Conservation (phyloP, 805 yeast species). For the Ogataea populi-albae region DNA sequence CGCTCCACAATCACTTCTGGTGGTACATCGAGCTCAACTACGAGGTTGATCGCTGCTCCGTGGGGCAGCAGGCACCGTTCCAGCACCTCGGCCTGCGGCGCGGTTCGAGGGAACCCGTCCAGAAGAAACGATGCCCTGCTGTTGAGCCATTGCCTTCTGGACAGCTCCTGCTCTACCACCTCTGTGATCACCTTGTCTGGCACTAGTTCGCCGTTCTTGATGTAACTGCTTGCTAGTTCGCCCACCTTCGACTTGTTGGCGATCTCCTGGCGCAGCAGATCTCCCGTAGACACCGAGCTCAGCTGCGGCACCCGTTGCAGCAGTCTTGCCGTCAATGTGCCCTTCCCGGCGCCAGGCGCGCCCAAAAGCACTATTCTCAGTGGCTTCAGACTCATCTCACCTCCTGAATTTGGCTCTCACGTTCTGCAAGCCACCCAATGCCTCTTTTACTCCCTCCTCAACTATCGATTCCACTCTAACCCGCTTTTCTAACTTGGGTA, state of each 20-base stretch:
- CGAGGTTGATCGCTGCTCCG: constrained; percentile 57
- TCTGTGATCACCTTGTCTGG: constrained; percentile 70
- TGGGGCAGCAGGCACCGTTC: constrained; percentile 40
- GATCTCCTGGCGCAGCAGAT: constrained; percentile 70
- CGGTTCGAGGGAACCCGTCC: constrained; percentile 91
- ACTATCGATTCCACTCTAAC: too few relatives aligned
- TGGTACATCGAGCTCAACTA: constrained; percentile 88
- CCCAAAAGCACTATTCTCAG: constrained; percentile 74
- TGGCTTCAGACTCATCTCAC: constrained; percentile 34
- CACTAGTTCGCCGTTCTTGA: constrained; percentile 62
- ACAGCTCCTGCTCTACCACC: constrained; percentile 52
- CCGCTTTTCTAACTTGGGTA: too few relatives aligned
- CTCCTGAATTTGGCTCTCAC: constrained; percentile 1
- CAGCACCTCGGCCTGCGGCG: constrained; percentile 63
- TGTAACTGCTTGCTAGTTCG: constrained; percentile 48
- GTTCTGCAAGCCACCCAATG: neutral
- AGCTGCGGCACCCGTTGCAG: constrained; percentile 51
- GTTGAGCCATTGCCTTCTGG: constrained; percentile 40
- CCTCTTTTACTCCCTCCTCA: too few relatives aligned
- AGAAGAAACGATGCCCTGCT: constrained; percentile 60
- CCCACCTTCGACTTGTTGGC: constrained; percentile 54
- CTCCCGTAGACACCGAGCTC: constrained; percentile 77
- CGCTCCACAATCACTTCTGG: constrained; percentile 75
- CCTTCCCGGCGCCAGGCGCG: constrained; percentile 96
- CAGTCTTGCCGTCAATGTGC: constrained; percentile 75